Conservation (phyloP, 1,284 basidiomycete genomes). For the Melampsora americana region DNA sequence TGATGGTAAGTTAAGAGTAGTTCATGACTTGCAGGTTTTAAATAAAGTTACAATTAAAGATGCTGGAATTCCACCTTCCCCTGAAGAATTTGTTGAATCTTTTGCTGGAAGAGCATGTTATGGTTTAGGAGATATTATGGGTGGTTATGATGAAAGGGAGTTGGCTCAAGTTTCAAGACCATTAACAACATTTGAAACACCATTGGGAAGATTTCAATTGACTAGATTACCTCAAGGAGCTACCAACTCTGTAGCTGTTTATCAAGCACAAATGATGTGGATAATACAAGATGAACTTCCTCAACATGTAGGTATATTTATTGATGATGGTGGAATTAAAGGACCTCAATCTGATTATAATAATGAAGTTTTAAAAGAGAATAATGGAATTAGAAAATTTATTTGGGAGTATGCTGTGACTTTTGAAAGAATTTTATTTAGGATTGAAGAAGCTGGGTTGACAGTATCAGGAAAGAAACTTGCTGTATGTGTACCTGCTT, state of each 20-base stretch:
- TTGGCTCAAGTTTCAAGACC: neutral
- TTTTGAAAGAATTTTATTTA: slow-evolving; percentile 11
- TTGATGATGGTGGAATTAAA: too few species aligned
- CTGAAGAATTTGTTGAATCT: slow-evolving; percentile 4
- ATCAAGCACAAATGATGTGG: too few species aligned
- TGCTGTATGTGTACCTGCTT: neutral
- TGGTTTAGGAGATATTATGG: slow-evolving; percentile 15
- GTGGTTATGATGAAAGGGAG: slow-evolving; percentile 9
- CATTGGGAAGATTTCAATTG: neutral
- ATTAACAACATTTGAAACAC: slow-evolving; percentile 2
- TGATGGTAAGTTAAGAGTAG: too few species aligned
- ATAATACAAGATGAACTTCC: too few species aligned
- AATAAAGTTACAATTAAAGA: too few species aligned
- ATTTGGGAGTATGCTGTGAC: slow-evolving; percentile 27
- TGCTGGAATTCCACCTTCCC: neutral
- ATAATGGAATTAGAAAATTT: slow-evolving; percentile 18
- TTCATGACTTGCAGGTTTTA: neutral
- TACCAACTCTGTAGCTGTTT: too few species aligned
- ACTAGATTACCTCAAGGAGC: slow-evolving; percentile 15
- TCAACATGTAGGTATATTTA: too few species aligned
- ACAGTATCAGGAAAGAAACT: slow-evolving; percentile 13
- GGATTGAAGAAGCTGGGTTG: slow-evolving; percentile 30
- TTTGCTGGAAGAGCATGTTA: slow-evolving; percentile 4
- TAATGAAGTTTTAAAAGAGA: too few species aligned
- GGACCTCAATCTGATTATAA: too few species aligned